These are phyloP conservation scores for Phoenix roebelenii DNA, from an alignment of 176 grass and related monocot species.

Conservation along the genomic window DNA sequence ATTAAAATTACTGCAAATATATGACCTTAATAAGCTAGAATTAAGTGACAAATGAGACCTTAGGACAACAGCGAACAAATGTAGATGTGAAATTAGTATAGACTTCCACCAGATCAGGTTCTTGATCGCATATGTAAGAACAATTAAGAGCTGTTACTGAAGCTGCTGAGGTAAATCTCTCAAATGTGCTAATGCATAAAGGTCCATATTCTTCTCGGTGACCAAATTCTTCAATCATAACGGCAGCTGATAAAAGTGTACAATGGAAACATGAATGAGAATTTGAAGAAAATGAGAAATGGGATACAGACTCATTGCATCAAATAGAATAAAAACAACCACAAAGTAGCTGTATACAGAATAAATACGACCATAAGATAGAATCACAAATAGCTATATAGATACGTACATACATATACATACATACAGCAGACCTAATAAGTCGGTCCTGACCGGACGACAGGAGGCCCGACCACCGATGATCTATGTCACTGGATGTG, in stretches of 20 bases:
- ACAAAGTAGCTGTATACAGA: too few species aligned
- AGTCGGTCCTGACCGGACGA: too few species aligned
- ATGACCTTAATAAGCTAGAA: neutral
- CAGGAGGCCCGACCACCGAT: too few species aligned
- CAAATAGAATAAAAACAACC: too few species aligned
- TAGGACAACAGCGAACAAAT: constrained; percentile 76
- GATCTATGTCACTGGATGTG: too few species aligned
- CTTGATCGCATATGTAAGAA: constrained; percentile 88
- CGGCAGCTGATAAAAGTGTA: constrained; percentile 50
- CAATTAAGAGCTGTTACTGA: constrained; percentile 70
- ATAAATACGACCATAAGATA: too few species aligned
- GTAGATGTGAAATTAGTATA: constrained; percentile 73
- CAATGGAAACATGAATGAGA: too few species aligned
- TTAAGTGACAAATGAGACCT: constrained; percentile 37
- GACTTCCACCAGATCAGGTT: constrained; percentile 88
- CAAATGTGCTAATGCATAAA: constrained; percentile 66
- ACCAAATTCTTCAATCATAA: constrained; percentile 78
- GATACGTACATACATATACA: too few species aligned
- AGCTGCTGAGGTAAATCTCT: constrained; percentile 64
- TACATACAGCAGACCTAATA: too few species aligned
- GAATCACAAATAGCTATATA: too few species aligned
- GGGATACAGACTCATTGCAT: too few species aligned
- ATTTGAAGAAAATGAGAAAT: too few species aligned
- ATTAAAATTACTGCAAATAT: neutral
- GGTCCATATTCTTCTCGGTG: constrained; percentile 69